phyloP scores from a whole-genome alignment of 2,329 filamentous ascomycete genomes.

The Septoria petroselini region DNA sequence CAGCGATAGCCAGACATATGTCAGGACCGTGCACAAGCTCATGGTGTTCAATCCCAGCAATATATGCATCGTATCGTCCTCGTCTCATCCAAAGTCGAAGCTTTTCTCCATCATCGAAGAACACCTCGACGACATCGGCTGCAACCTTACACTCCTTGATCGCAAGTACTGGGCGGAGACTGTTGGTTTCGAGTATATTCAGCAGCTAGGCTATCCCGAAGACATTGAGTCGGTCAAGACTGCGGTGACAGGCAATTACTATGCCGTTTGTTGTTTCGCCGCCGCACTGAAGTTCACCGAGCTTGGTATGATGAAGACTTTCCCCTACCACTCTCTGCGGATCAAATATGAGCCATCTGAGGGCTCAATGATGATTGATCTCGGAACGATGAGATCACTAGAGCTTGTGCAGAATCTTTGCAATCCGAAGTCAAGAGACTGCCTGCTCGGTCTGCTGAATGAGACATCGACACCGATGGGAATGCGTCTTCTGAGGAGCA shows the following conservation, averaged over 20 bases:
- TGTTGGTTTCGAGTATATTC: constrained; percentile 71
- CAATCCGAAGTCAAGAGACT: constrained; percentile 73
- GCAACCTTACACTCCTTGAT: constrained; percentile 62
- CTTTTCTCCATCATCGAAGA: constrained; percentile 72
- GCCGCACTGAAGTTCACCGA: constrained; percentile 86
- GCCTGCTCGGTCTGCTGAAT: constrained; percentile 80
- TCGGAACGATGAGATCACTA: constrained; percentile 79
- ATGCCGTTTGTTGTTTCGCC: constrained; percentile 78
- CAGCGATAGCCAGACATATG: constrained; percentile 88
- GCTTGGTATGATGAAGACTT: constrained; percentile 62
- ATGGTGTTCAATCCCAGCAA: constrained; percentile 74
- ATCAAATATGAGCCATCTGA: constrained; percentile 85
- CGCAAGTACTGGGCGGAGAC: constrained; percentile 81
- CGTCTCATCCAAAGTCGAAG: constrained; percentile 68
- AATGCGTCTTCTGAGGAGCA: constrained; percentile 74
- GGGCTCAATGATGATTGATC: constrained; percentile 92
- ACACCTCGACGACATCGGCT: constrained; percentile 60
- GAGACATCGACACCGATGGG: constrained; percentile 88
- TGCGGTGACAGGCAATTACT: constrained; percentile 77
- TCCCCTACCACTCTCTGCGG: constrained; percentile 74
- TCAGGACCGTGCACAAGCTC: constrained; percentile 82
- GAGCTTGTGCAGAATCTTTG: constrained; percentile 88
- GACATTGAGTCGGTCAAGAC: constrained; percentile 80
- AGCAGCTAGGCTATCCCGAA: constrained; percentile 72
- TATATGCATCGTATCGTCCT: constrained; percentile 72